Evolutionary conservation across 352 stramenopile genomes (phyloP).

Genomic region (Globisporangium splendens): DNA sequence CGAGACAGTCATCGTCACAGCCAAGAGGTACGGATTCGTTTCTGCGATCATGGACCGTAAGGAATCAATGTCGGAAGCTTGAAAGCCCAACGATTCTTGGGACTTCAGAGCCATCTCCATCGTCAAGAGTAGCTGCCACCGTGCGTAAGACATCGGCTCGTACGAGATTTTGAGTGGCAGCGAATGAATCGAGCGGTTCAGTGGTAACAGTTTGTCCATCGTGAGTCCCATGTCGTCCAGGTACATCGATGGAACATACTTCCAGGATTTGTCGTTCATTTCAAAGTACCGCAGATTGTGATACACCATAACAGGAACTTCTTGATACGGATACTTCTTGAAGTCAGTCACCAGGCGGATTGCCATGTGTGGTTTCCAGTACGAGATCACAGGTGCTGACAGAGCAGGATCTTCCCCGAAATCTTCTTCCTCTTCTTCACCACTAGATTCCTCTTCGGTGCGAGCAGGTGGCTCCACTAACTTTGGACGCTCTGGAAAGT

Average conservation of each 20-base stretch:
- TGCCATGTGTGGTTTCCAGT: constrained; percentile 75
- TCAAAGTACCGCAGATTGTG: constrained; percentile 65
- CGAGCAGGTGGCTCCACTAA: constrained; percentile 1
- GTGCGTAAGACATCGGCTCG: constrained; percentile 72
- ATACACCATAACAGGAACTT: constrained; percentile 68
- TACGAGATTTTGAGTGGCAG: constrained; percentile 70
- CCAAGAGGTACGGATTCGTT: constrained; percentile 94
- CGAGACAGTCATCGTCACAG: constrained; percentile 94
- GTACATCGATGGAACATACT: constrained; percentile 75
- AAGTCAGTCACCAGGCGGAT: constrained; percentile 75
- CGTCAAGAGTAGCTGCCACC: constrained; percentile 77
- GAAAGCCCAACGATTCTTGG: constrained; percentile 62
- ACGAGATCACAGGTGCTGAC: constrained; percentile 41
- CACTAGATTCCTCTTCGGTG: constrained; percentile 2
- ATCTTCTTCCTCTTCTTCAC: constrained; percentile 6
- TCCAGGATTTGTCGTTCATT: constrained; percentile 39
- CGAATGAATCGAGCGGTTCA: constrained; percentile 50
- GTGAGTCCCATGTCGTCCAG: constrained; percentile 74
- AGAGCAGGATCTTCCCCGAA: constrained; percentile 23
- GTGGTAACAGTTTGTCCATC: constrained; percentile 60
- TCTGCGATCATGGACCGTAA: constrained; percentile 92
- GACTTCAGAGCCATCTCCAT: constrained; percentile 58
- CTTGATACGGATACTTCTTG: constrained; percentile 58
- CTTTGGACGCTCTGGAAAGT: constrained; percentile 16
- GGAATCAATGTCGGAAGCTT: constrained; percentile 72